These are phyloP conservation scores for Firmiana major DNA, from an alignment of 345 rosid species.

Conservation along the genomic window DNA sequence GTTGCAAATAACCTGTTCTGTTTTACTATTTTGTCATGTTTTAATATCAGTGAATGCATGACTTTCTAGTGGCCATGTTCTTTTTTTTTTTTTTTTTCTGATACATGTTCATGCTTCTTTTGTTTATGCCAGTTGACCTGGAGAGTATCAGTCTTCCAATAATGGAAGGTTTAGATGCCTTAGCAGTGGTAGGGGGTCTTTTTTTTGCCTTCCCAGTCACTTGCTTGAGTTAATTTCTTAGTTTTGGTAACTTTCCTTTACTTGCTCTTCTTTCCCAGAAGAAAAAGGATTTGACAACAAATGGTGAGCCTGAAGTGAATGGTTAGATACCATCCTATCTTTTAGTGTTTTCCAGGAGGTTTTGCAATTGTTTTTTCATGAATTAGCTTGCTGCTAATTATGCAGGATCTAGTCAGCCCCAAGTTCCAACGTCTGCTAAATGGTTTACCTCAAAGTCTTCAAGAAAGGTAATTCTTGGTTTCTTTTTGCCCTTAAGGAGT, in stretches of 20 bases:
- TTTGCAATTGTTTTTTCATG: neutral
- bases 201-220: neutral
- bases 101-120: neutral
- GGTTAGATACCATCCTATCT: slow-evolving; percentile 38
- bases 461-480: slow-evolving; percentile 41
- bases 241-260: slow-evolving; percentile 4
- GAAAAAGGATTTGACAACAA: slow-evolving; percentile 26
- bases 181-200: slow-evolving; percentile 35
- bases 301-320: slow-evolving; percentile 32
- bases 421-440: slow-evolving; percentile 35
- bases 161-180: slow-evolving; percentile 60
- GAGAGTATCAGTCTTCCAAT: slow-evolving; percentile 52
- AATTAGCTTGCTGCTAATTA: slow-evolving; percentile 18
- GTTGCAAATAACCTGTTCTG: slow-evolving; percentile 2
- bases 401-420: slow-evolving; percentile 41
- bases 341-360: neutral
- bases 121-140: slow-evolving; percentile 32
- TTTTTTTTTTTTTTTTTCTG: neutral
- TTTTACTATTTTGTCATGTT: neutral
- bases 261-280: slow-evolving; percentile 31
- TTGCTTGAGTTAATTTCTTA: neutral
- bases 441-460: slow-evolving; percentile 61
- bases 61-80: neutral
- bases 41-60: neutral
- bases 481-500: neutral